Base-by-base conservation (phyloP, 495 filamentous ascomycete species). In the Penicillium arizonense region DNA sequence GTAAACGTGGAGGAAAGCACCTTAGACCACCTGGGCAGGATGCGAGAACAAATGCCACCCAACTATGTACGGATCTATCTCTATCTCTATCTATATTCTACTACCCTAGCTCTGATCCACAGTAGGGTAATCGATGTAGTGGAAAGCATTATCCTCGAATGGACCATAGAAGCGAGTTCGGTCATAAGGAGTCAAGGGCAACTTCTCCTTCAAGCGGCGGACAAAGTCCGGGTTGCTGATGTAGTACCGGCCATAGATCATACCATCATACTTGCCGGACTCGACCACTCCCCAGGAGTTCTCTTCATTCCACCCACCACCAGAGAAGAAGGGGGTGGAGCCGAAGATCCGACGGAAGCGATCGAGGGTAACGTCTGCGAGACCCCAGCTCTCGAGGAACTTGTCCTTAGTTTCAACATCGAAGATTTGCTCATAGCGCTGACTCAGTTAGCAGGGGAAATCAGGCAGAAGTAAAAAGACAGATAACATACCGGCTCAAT, bases 211-310 rank as follows among this genome's bases (percentile, higher is more conserved):
- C 41, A 90, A 40, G 49, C 84, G 67, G 45, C 78, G 82, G 7
- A 80, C 75, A 51, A 91, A 62, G 63, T 90, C 87, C 0, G 87
- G 87, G 40, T 80, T 91, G 45, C 80, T 71, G 53, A 88, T 85
- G 56, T 84, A 91, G 50, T 75, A 76, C 14, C 83, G 64, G 16
- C 87, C 86, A 62, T 83, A 90, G 2, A 77, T 74, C 39, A 72
- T 28, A 7, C 42, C 64, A 44, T 78, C 77, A 44, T 73, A 78
- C 21, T 61, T 65, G 4, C 69, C 67, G 0, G 68, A 65, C 51
- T 79, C 76, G 13, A 78, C 38, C 0, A 75, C 67, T 35, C 67
- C 71, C 73, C 71, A 78, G 4, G 53, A 65, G 52, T 79, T 80
- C 39, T 63, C 64, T 42, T 77, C 69, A 58, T 77, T 63, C 71